Evolutionary conservation across 225 moss, liverwort and hornwort species (phyloP), one percentile per base, ranked within the genome.

Genomic region (Polytrichum commune): DNA sequence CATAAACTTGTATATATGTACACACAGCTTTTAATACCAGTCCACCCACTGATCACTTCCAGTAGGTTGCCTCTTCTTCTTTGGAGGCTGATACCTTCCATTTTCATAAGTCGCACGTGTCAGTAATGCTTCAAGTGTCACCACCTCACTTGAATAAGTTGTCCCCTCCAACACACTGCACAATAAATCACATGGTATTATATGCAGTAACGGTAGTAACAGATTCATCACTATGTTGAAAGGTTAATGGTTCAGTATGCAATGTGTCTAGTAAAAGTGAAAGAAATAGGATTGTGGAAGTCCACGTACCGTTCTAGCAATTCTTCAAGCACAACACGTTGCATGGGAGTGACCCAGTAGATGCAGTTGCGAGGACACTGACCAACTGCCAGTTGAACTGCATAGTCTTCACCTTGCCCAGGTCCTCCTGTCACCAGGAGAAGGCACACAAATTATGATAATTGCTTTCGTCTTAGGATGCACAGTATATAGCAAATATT

Each of bases 321-420:
- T 74, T 81, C 74, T 74, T 93, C 96, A 13, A 96, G 75, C 13
- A 80, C 64, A 38, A 75, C 79, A 75, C 96, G 89, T 82, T 96
- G 96, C 79, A 74, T 72, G 27, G 96, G 93, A 70, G 96, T 96
- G 32, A 93, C 80, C 77, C 82, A 92, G 72, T 95, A 92, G 64
- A 98, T 93, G 84, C 98, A 98, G 72, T 89, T 95, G 57, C 87
- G 90, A 73, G 98, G 98, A 73, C 98, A 98, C 28, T 98, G 98
- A 29, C 98, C 98, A 68, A 95, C 95, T 61, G 98, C 98, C 67
- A 95, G 78, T 78, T 98, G 93, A 61, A 98, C 89, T 69, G 79
- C 79, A 72, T 98, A 98, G 29, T 91, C 91, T 69, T 80, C 87
- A 74, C 83, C 91, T 86, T 85, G 82, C 38, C 90, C 96, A 84